phyloP scores from a whole-genome alignment of 176 grass and related monocot genomes.

The Lolium perenne region DNA sequence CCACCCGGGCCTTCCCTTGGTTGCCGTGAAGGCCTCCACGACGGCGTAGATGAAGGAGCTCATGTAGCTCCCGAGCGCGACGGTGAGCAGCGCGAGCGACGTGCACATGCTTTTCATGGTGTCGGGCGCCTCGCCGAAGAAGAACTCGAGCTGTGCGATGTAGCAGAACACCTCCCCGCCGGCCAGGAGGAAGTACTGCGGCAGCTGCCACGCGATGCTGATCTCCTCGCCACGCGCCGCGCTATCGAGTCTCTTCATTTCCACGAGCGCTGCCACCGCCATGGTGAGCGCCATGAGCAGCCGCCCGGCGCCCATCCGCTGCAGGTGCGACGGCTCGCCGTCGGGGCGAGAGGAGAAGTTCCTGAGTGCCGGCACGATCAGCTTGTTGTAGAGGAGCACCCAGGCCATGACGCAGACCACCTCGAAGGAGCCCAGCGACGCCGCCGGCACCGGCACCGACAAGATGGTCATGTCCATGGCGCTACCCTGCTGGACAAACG shows the following conservation, averaged over 20 bases:
- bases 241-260: slow-evolving; percentile 58
- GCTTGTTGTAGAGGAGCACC: slow-evolving; percentile 68
- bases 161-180: slow-evolving; percentile 69
- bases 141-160: slow-evolving; percentile 83
- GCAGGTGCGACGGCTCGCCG: slow-evolving; percentile 62
- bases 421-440: slow-evolving; percentile 68
- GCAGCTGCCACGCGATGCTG: slow-evolving; percentile 73
- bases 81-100: slow-evolving; percentile 70
- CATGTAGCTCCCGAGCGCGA: slow-evolving; percentile 76
- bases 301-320: slow-evolving; percentile 71
- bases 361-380: slow-evolving; percentile 50
- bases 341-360: background rate
- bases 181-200: slow-evolving; percentile 70
- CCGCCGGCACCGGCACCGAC: slow-evolving; percentile 59
- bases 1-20: slow-evolving; percentile 57
- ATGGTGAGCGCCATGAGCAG: slow-evolving; percentile 59
- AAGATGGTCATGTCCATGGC: slow-evolving; percentile 61
- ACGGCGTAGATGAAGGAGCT: slow-evolving; percentile 73
- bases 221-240: slow-evolving; percentile 40
- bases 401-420: slow-evolving; percentile 60
- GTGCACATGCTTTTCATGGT: slow-evolving; percentile 92
- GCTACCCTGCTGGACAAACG: slow-evolving; percentile 78
- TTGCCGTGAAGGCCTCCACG: slow-evolving; percentile 52
- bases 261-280: slow-evolving; percentile 54
- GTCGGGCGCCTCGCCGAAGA: slow-evolving; percentile 79